Evolutionary conservation across 352 stramenopile genomes (phyloP), one percentile per base, ranked within the genome.

Genomic region (Aphanomyces cochlioides): DNA sequence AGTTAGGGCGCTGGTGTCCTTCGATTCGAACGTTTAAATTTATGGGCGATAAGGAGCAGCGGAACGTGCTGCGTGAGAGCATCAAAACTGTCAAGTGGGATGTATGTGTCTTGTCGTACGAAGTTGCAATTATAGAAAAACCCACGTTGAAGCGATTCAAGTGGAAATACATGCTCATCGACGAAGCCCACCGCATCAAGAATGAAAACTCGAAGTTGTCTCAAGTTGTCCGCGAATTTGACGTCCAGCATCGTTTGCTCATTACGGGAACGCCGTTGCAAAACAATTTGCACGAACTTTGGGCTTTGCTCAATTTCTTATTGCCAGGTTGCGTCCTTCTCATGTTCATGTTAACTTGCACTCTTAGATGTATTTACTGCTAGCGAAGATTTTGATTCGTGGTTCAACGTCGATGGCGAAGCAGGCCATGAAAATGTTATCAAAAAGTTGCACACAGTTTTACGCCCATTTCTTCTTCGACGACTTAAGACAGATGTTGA

Each of bases 281-380:
- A 80, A 99, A 99, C 82, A 99, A 99, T 75, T 83, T 99, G 56
- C 97, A 99, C 75, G 97, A 99, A 81, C 84, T 99, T 3, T 99
- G 98, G 98, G 97, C 98, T 19, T 78, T 99, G 70, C 83, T 99
- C n/a, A 99, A 99, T 82, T 99, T 99, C 78, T 83, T 99, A 47
- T 86, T 99, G 60, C 89, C 84, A 0, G 81, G 82, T 54, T 53
- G 5, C 10, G 5, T 21, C 39, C 48, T 21, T 7, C n/a, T 36
- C 15, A 37, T 12, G 21, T 43, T 28, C 6, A 57, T 7, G 1
- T 10, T 2, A 15, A 50, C 56, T 1, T 58, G 50, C 36, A 28
- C 75, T 97, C 19, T 90, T 92, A 1, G 90, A 98, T 72, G 93
- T 98, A 10, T 99, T 99, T 77, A 95, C 87, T 1, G 97, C 95